phyloP scores from a whole-genome alignment of 2,329 filamentous ascomycete species.

The Colletotrichum euphorbiae region DNA sequence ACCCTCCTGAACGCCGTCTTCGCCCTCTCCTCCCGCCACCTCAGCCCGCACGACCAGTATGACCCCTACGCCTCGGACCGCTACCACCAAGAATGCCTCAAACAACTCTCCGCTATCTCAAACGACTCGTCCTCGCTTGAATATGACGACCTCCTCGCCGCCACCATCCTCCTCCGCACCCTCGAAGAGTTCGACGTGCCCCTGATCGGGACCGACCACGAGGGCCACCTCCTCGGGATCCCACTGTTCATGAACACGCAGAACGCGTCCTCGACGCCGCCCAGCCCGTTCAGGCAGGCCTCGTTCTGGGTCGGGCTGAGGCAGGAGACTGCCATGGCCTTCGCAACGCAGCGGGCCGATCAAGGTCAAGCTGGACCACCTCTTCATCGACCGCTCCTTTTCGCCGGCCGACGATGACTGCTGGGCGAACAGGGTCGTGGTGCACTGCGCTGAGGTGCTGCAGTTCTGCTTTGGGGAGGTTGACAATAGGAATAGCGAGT shows the following conservation, averaged over 20 bases:
- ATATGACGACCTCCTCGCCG: constrained; percentile 66
- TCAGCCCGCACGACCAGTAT: constrained; percentile 56
- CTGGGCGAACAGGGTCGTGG: constrained; percentile 71
- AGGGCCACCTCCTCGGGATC: constrained; percentile 60
- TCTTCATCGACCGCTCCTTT: constrained; percentile 63
- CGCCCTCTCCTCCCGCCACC: constrained; percentile 64
- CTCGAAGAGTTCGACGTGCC: constrained; percentile 62
- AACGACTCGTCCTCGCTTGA: constrained; percentile 51
- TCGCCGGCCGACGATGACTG: constrained; percentile 59
- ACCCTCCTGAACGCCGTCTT: constrained; percentile 65
- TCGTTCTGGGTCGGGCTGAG: constrained; percentile 69
- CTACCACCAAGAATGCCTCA: constrained; percentile 64
- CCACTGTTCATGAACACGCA: constrained; percentile 59
- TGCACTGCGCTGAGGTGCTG: constrained; percentile 72
- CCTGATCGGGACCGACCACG: constrained; percentile 55
- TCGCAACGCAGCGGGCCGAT: constrained; percentile 60
- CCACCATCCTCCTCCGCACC: constrained; percentile 66
- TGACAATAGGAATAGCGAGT: constrained; percentile 48
- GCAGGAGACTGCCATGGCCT: constrained; percentile 70
- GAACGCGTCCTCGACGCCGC: constrained; percentile 50
- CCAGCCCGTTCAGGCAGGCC: constrained; percentile 60
- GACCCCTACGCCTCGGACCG: constrained; percentile 61
- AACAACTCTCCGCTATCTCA: constrained; percentile 52
- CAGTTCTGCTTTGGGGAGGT: constrained; percentile 69
- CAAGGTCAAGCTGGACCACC: constrained; percentile 60